Base-by-base conservation (phyloP, 148 eudicot species). In the Rheum nobile region DNA sequence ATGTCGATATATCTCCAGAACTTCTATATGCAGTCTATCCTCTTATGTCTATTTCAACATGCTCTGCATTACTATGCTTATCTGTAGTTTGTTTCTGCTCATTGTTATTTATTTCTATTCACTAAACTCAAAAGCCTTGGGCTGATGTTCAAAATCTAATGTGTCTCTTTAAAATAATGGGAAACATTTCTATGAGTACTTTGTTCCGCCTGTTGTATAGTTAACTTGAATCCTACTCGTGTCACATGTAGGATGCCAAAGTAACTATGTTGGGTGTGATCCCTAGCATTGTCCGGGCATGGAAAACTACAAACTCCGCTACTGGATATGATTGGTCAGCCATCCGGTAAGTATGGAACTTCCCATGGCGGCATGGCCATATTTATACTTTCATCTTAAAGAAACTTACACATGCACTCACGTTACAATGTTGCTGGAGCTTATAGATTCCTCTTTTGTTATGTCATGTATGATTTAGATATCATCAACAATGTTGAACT, bases 241-340 rank as follows among this genome's bases (percentile, higher is more conserved):
- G 21, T 72, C 59, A 50, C 31, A 32, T 65, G 22, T 31, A 94
- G 98, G 98, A 94, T 85, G 98, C 97, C 67, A 84, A 88, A 78
- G 90, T 91, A 72, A 88, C 96, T 13, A 91, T 94, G 96, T 86
- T 94, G 34, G 98, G 98, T 75, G 96, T 91, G 73, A 86, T 94
- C 79, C 97, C 97, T 28, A 91, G 96, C 76, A 87, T 94, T 41
- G 98, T 94, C 47, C 88, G 98, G 81, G 80, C 93, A 67, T 94
- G 98, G 98, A 91, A 79, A 82, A 79, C 83, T 75, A 67, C 91
- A 63, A 84, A 90, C 74, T 81, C 84, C 29, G 84, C 88, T 50
- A 88, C 86, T 74, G 82, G 88, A 75, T 90, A 75, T 84, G 91
- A 94, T 80, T 94, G 98, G 98, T 91, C 98, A 35, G 24, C 85